These are phyloP conservation scores for Ehretia macrophylla DNA, from an alignment of 257 asterid species.

Conservation along the genomic window DNA sequence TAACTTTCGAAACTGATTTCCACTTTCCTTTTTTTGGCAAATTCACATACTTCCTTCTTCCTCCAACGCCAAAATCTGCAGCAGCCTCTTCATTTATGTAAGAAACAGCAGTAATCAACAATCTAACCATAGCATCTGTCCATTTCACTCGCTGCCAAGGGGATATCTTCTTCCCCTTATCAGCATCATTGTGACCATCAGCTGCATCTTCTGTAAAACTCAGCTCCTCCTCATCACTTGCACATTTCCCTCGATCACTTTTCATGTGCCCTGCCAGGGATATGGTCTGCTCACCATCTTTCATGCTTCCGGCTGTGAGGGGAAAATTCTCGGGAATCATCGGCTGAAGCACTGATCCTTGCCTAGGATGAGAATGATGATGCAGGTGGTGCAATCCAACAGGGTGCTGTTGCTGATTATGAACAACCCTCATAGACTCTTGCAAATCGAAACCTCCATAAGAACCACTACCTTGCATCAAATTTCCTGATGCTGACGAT, in stretches of 20 bases:
- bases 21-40: constrained; percentile 74
- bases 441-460: constrained; percentile 53
- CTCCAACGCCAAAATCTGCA: constrained; percentile 35
- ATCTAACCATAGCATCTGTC: constrained; percentile 64
- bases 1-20: constrained; percentile 75
- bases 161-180: constrained; percentile 49
- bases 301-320: constrained; percentile 41
- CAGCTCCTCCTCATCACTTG: constrained; percentile 73
- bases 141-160: constrained; percentile 57
- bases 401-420: constrained; percentile 38
- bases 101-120: constrained; percentile 69
- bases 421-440: constrained; percentile 23
- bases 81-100: constrained; percentile 64
- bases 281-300: constrained; percentile 36
- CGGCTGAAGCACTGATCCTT: constrained; percentile 33
- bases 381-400: constrained; percentile 27
- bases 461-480: constrained; percentile 41
- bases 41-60: constrained; percentile 44
- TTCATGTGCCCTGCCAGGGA: constrained; percentile 4
- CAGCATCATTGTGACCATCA: constrained; percentile 25
- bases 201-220: constrained; percentile 47
- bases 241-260: constrained; percentile 19
- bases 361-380: constrained; percentile 24
- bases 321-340: constrained; percentile 49
- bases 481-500: constrained; percentile 29